Evolutionary conservation across 2,329 filamentous ascomycete species (phyloP).

Genomic region (Fusarium xylarioides): DNA sequence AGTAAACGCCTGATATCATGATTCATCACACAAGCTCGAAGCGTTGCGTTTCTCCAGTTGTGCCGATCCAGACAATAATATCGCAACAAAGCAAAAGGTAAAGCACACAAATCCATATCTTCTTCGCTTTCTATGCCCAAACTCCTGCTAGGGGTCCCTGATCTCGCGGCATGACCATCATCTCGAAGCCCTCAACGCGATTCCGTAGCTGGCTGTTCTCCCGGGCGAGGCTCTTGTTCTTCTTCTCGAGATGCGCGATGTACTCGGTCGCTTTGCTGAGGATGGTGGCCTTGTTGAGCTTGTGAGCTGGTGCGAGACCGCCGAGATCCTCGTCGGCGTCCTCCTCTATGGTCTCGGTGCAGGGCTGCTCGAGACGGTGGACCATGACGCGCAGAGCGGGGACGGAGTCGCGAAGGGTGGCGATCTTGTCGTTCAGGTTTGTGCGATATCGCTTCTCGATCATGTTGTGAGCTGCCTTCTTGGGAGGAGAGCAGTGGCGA

Average conservation of each 20-base stretch:
- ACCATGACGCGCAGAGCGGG: constrained; percentile 82
- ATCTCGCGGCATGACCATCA: constrained; percentile 43
- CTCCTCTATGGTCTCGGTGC: constrained; percentile 62
- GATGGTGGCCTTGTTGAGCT: constrained; percentile 91
- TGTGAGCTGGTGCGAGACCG: constrained; percentile 83
- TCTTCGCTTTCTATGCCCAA: constrained; percentile 29
- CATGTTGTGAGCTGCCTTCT: constrained; percentile 96
- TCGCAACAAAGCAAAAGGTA: constrained; percentile 11
- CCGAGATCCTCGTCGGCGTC: constrained; percentile 77
- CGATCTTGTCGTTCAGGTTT: constrained; percentile 95
- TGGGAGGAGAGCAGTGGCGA: constrained; percentile 53
- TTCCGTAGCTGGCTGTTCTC: constrained; percentile 48
- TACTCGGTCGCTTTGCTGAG: constrained; percentile 52
- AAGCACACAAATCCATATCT: neutral
- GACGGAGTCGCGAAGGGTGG: constrained; percentile 86
- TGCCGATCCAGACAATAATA: constrained; percentile 23
- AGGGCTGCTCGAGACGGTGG: constrained; percentile 65
- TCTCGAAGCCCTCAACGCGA: constrained; percentile 44
- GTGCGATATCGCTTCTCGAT: constrained; percentile 96
- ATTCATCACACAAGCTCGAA: constrained; percentile 38
- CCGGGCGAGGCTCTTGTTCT: constrained; percentile 45
- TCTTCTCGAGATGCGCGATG: constrained; percentile 49
- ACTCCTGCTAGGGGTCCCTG: constrained; percentile 39
- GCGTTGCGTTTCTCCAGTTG: constrained; percentile 16
- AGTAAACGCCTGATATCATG: constrained; percentile 42